Percentiles rank a stretch among this genome's conserved stretches.
Conservation (phyloP, 73 alveolate species). For the Stentor coeruleus region DNA sequence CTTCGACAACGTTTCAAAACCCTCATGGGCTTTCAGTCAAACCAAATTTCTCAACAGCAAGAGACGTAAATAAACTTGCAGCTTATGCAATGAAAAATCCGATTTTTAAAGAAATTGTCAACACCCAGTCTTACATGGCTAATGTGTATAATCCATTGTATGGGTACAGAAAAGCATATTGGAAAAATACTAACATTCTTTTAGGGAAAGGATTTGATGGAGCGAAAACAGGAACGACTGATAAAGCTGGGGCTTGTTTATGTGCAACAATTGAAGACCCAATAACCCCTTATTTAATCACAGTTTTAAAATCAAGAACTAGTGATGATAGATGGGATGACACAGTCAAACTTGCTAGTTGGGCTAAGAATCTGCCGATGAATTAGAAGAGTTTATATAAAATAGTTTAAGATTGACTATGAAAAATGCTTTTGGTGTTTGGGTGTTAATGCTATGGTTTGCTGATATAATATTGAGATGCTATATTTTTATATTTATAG, state of each 20-base stretch:
- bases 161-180: conserved; percentile 23
- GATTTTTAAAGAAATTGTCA: conserved; percentile 45
- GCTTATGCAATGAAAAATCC: conserved; percentile 42
- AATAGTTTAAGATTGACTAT: too few species aligned
- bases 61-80: conserved; percentile 48
- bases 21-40: conserved; percentile 66
- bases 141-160: conserved; percentile 12
- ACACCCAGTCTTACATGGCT: conserved; percentile 28
- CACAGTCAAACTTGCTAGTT: neutral
- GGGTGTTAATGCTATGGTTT: too few species aligned
- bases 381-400: too few species aligned
- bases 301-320: conserved; percentile 34
- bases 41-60: conserved; percentile 56
- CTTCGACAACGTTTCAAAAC: conserved; percentile 37
- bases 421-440: too few species aligned
- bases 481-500: too few species aligned
- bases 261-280: conserved; percentile 29
- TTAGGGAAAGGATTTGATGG: conserved; percentile 61
- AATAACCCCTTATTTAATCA: conserved; percentile 27
- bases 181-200: conserved; percentile 72
- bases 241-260: conserved; percentile 83
- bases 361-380: conserved; percentile 23
- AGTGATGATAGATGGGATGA: conserved; percentile 48
- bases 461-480: too few species aligned
- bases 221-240: conserved; percentile 76